phyloP scores from a whole-genome alignment of 805 yeast species.

The Metschnikowia rubicola region DNA sequence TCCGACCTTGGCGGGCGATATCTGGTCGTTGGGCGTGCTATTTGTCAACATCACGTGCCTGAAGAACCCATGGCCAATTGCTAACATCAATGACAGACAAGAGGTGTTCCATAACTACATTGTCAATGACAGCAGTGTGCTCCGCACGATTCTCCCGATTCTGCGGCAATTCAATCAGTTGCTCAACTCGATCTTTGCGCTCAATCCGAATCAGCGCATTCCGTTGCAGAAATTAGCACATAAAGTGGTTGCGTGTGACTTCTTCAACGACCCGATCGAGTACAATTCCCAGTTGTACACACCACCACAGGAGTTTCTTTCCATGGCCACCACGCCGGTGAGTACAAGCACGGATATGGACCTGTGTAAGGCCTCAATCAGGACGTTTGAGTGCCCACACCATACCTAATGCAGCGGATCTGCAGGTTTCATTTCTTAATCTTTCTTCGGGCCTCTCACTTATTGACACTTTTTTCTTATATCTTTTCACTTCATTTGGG shows the following conservation, averaged over 20 bases:
- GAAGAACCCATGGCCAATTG: constrained; percentile 88
- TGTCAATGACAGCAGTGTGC: constrained; percentile 46
- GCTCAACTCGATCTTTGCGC: constrained; percentile 41
- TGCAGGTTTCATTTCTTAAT: too few species aligned
- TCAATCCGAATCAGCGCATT: constrained; percentile 50
- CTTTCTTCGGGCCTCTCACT: too few species aligned
- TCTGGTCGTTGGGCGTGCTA: constrained; percentile 84
- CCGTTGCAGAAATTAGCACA: constrained; percentile 36
- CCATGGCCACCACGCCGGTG: constrained; percentile 10
- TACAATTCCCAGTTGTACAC: constrained; percentile 19
- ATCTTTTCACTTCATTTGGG: too few species aligned
- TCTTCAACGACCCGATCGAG: constrained; percentile 25
- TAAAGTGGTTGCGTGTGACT: constrained; percentile 33
- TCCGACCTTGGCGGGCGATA: constrained; percentile 76
- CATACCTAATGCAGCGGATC: not conserved
- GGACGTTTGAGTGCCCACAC: not conserved
- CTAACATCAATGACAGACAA: constrained; percentile 53
- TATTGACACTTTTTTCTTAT: too few species aligned
- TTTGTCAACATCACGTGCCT: constrained; percentile 77
- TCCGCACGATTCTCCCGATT: constrained; percentile 69
- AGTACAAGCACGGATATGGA: constrained; percentile 11
- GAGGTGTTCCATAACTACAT: constrained; percentile 62
- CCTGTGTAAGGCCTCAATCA: constrained; percentile 7
- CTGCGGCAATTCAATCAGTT: constrained; percentile 57
- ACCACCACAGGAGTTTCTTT: constrained; percentile 17